phyloP scores from a whole-genome alignment of 331 rosid species.

The Dryas integrifolia region DNA sequence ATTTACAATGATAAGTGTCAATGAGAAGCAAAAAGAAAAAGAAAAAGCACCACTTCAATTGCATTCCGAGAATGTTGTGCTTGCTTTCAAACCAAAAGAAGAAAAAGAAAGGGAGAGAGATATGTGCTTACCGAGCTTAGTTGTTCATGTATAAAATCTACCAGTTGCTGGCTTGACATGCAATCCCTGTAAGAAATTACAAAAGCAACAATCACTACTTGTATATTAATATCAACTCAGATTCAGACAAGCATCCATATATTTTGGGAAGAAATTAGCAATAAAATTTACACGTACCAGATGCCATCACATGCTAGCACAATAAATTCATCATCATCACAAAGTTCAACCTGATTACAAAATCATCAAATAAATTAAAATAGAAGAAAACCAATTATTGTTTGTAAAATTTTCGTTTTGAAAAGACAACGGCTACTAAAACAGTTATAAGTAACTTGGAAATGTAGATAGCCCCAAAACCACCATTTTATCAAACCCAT shows the following conservation, averaged over 20 bases:
- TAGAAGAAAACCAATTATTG: not conserved
- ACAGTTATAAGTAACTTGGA: not conserved
- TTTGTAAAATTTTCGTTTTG: not conserved
- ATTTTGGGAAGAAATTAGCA: too few relatives aligned
- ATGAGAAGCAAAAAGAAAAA: not conserved
- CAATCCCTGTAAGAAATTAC: conserved; percentile 74
- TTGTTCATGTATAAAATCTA: conserved; percentile 71
- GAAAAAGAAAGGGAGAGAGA: not conserved
- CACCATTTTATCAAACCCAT: not conserved
- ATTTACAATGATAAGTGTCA: conserved; percentile 8
- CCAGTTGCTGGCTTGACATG: conserved; percentile 92
- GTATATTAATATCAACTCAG: not conserved
- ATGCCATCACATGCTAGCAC: conserved; percentile 97
- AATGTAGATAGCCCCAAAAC: not conserved
- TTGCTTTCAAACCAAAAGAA: not conserved
- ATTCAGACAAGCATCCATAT: not conserved
- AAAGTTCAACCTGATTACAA: conserved; percentile 68
- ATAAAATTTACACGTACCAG: conserved; percentile 49
- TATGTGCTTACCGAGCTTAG: conserved; percentile 48
- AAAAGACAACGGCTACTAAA: not conserved
- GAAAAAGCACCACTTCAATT: not conserved
- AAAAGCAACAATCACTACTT: conserved; percentile 19
- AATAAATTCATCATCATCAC: conserved; percentile 87
- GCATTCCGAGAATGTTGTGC: not conserved
- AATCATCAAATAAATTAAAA: not conserved